Percentiles rank a stretch among this genome's conserved stretches.
Conservation (phyloP, 805 yeast genomes). For the Kazachstania kunashirensis region DNA sequence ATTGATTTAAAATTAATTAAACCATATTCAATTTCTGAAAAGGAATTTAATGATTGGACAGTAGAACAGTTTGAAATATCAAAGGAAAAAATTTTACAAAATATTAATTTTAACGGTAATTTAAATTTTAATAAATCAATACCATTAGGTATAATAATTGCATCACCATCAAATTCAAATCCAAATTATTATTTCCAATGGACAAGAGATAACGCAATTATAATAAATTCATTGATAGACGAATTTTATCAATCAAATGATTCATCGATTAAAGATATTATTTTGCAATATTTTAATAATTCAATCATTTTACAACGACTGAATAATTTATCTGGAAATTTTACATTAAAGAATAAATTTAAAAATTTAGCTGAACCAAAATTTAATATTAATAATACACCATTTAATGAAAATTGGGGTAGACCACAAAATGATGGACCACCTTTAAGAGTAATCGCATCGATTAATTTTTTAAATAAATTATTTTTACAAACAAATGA, state of each 20-base stretch:
- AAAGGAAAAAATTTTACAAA: constrained; percentile 35
- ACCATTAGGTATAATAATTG: constrained; percentile 60
- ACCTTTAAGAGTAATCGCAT: constrained; percentile 63
- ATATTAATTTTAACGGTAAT: constrained; percentile 36
- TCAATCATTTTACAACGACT: constrained; percentile 52
- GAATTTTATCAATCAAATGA: constrained; percentile 3
- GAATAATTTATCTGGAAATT: constrained; percentile 57
- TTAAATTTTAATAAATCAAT: background rate
- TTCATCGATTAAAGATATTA: constrained; percentile 19
- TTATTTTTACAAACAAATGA: constrained; percentile 27
- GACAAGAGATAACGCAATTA: constrained; percentile 83
- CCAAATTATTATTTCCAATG: constrained; percentile 89
- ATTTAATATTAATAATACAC: constrained; percentile 53
- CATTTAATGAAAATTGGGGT: constrained; percentile 72
- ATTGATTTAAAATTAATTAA: constrained; percentile 9
- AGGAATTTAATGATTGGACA: constrained; percentile 39
- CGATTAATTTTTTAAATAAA: constrained; percentile 43
- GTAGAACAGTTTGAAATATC: constrained; percentile 33
- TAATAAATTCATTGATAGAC: constrained; percentile 47
- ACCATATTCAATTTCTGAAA: constrained; percentile 12
- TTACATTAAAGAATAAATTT: constrained; percentile 31
- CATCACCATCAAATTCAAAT: constrained; percentile 59
- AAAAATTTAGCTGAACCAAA: constrained; percentile 86
- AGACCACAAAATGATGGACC: constrained; percentile 97
- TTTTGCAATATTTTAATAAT: constrained; percentile 57